A percentile compares a stretch with the other conserved stretches of the same genome.
phyloP scores from a whole-genome alignment of 176 grass and related monocot genomes.

The Eleusine indica region DNA sequence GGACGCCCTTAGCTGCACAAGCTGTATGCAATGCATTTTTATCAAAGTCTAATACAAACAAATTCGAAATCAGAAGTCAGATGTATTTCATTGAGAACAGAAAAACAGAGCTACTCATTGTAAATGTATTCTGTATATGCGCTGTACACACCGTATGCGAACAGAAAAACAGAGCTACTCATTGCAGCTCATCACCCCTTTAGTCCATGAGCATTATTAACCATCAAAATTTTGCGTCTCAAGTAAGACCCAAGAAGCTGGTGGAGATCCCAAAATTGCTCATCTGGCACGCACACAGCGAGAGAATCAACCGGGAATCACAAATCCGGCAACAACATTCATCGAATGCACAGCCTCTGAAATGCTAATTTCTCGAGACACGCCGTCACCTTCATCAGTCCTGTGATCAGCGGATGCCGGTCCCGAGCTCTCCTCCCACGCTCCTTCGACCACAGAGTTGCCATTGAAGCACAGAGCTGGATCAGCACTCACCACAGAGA shows the following conservation, averaged over 20 bases:
- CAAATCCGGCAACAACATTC: conserved; percentile 42
- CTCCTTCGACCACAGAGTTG: conserved; percentile 37
- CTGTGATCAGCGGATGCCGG: conserved; percentile 18
- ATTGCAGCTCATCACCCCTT: neutral
- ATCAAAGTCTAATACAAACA: neutral
- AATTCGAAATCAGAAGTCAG: conserved; percentile 10
- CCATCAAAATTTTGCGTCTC: conserved; percentile 1
- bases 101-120: neutral
- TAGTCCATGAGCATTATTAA: neutral
- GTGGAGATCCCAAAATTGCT: neutral
- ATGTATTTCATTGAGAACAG: neutral
- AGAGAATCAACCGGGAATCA: conserved; percentile 50
- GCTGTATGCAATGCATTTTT: neutral
- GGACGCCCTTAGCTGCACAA: neutral
- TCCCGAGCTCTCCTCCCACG: conserved; percentile 46
- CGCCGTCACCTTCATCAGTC: conserved; percentile 6
- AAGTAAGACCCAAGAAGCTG: conserved; percentile 7
- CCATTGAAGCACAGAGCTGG: conserved; percentile 37
- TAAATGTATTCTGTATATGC: conserved; percentile 21
- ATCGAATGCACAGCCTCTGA: conserved; percentile 38
- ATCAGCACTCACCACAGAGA: conserved; percentile 46
- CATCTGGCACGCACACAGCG: conserved; percentile 19
- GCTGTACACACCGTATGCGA: conserved; percentile 13
- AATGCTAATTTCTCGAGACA: conserved; percentile 25
- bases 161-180: conserved; percentile 4